phyloP scores from a whole-genome alignment of 2,329 filamentous ascomycete species.

The Metarhizium album region DNA sequence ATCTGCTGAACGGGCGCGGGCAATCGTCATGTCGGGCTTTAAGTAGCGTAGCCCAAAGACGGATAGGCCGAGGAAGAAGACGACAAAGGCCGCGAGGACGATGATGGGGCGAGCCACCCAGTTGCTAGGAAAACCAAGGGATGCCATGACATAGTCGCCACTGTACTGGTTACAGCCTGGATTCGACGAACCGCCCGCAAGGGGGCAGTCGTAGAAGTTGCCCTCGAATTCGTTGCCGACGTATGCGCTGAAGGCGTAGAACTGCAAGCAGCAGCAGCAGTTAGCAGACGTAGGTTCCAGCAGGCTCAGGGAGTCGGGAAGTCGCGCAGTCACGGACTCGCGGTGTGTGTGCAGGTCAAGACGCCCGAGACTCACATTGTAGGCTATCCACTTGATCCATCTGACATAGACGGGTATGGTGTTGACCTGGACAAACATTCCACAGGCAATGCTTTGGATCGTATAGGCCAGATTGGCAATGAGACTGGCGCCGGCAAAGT shows the following conservation, averaged over 20 bases:
- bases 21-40: slow-evolving; percentile 59
- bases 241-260: slow-evolving; percentile 62
- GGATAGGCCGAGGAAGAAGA: slow-evolving; percentile 52
- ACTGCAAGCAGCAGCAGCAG: slow-evolving; percentile 40
- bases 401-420: slow-evolving; percentile 68
- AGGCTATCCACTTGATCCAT: slow-evolving; percentile 57
- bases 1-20: slow-evolving; percentile 46
- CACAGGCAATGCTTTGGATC: slow-evolving; percentile 62
- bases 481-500: slow-evolving; percentile 60
- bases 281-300: too few relatives aligned
- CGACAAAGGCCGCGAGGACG: slow-evolving; percentile 47
- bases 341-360: not conserved
- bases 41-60: slow-evolving; percentile 52
- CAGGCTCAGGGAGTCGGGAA: too few relatives aligned
- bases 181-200: slow-evolving; percentile 47
- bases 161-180: slow-evolving; percentile 59
- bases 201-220: slow-evolving; percentile 63
- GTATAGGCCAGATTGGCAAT: slow-evolving; percentile 66
- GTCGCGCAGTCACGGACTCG: too few relatives aligned
- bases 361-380: slow-evolving; percentile 5
- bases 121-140: slow-evolving; percentile 53
- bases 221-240: slow-evolving; percentile 62
- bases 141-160: slow-evolving; percentile 57
- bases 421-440: slow-evolving; percentile 65
- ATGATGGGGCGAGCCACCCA: slow-evolving; percentile 61